Evolutionary conservation across 306 rosid genomes (phyloP), one percentile per base, ranked within the genome.

Genomic region (Cicer bijugum): DNA sequence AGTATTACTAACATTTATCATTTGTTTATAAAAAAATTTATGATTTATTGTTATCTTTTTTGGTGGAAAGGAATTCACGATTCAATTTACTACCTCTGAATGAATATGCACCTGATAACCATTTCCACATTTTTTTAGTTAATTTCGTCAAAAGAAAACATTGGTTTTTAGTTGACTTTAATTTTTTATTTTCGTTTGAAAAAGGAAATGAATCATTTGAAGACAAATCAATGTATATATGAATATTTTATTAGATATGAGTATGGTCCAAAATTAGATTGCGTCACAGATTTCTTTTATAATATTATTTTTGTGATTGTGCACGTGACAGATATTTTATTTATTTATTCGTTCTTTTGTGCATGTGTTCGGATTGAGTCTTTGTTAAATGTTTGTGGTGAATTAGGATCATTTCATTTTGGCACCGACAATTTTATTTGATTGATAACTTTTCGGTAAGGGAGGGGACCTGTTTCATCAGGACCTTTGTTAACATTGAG

Each of bases 281-380:
- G 9, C 43, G 37, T 48, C 44, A 28, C 6, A 4, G 28, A 33
- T 68, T 74, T 67, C 19, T 35, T 42, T 28, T 19, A 1, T 60
- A 28, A 3, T 28, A 12, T 61, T 64, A 42, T 68, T 43, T 43
- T 35, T 8, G 51, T 44, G 38, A 55, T 17, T 16, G 12, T 19
- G 10, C 66, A 53, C 28, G 75, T 46, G 53, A 20, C 7, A 9
- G 39, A 12, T 19, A 35, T n/a, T 56, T 72, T 15, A 67, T 45
- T 44, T 33, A 1, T 44, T 76, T 11, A 5, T 74, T 38, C 12
- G 9, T 43, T 15, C 1, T 10, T 40, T 45, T 11, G 19, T 43
- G 19, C 55, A 44, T 48, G 39, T 56, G 47, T 9, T 69, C 12
- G 52, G 63, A 70, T 48, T 77, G 55, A 5, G 23, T 9, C 10